Evolutionary conservation across 805 yeast genomes (phyloP), one percentile per base, ranked within the genome.

Genomic region (Lipomyces yamanashiensis): DNA sequence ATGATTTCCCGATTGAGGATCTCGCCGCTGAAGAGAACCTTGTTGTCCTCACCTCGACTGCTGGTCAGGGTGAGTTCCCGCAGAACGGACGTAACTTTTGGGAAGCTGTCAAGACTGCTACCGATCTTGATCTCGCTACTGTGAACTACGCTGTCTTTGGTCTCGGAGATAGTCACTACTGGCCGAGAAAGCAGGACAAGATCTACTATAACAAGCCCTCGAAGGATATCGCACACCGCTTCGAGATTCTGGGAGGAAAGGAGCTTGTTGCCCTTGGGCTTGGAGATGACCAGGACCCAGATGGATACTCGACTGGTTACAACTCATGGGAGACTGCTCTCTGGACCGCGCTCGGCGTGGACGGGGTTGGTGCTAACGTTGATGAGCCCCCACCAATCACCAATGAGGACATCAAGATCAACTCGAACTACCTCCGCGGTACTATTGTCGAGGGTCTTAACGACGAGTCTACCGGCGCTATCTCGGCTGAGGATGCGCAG

Each of bases 271-370:
- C 88, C 2, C 77, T 92, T 51, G 98, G 97, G 19, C 80, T 90
- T 54, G 98, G 98, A 78, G 98, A 93, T 76, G 98, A 93, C 74
- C 98, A 93, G 79, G 98, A 90, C 75, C 96, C 96, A 23, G 98
- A 93, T 79, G 98, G 98, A 21, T 92, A 82, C 78, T 86, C 87
- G 71, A 92, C 98, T 34, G 97, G 95, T n/a, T 93, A 88, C 76
- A 85, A 86, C 64, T 86, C 79, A 50, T 93, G 98, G 97, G 93
- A 90, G 76, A 84, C 88, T 23, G 80, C 82, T 67, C 74, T 93
- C 67, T 93, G 98, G 98, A 87, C 84, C 70, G 89, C 92, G 1
- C 82, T 93, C 59, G 96, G 96, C 61, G 97, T 93, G 58, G 92
- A 90, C 71, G 83, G 84, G 59, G 85, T 87, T 47, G 89, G 85